Evolutionary conservation across 2,329 filamentous ascomycete species (phyloP), one percentile per base, ranked within the genome.

Genomic region (Chrysosporium queenslandicum): DNA sequence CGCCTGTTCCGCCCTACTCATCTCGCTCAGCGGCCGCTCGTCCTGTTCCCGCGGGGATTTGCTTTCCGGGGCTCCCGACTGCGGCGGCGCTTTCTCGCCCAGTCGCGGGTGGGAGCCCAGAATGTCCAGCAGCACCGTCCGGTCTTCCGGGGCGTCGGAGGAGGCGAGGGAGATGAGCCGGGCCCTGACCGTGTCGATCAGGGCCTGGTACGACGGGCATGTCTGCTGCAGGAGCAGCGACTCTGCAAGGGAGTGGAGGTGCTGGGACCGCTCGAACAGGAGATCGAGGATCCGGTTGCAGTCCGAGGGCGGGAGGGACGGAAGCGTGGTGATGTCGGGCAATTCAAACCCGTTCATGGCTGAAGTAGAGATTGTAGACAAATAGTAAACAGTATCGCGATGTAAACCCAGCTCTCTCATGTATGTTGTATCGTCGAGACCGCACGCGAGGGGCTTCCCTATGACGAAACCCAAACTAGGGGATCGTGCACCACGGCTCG

Each of bases 21-120:
- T 80, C 49, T 80, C 83, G 61, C 86, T 94, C 50, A 71, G 46
- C 54, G 18, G 30, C 9, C 16, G 25, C 18, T 65, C 61, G n/a
- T 88, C 84, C 37, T 89, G 81, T 64, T 84, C 86, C 67, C 18
- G 34, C 2, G 29, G 9, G 8, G 37, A 16, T 16, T 16, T 14
- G 18, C 8, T 29, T 21, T 21, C 30, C 21, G 23, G 18, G 4
- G 11, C 6, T 7, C 85, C 84, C 32, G 61, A 61, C 25, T 60
- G 55, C 6, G 56, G 49, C 36, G 57, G 50, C 30, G 65, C 62
- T 11, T 65, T 63, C 60, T 83, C 85, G 11, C 90, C 90, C 7
- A 96, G 77, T 2, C 90, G 79, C 0, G 90, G 90, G 66, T 96
- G 90, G 7, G 87, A 83, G 48, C 81, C 82, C 1, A 96, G 74